Evolutionary conservation across 805 yeast genomes (phyloP).

Genomic region (Ogataea corticis): DNA sequence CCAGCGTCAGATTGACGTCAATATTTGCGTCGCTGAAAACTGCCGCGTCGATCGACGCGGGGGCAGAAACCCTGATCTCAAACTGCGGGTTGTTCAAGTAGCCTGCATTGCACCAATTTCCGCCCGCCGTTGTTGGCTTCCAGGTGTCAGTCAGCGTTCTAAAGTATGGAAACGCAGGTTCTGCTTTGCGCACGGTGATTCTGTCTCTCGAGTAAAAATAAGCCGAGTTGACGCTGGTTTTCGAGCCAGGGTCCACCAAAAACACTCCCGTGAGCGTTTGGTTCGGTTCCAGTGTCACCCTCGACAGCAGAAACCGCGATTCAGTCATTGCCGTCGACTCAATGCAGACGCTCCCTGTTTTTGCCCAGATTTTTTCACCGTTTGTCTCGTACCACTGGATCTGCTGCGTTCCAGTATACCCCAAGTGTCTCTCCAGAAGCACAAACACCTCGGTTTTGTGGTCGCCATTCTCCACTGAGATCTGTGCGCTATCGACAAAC

Average conservation of each 20-base stretch:
- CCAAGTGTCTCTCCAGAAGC: slow-evolving; percentile 51
- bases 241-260: slow-evolving; percentile 6
- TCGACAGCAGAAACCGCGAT: slow-evolving; percentile 34
- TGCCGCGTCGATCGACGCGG: slow-evolving; percentile 18
- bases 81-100: slow-evolving; percentile 60
- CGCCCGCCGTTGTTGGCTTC: slow-evolving; percentile 49
- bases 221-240: slow-evolving; percentile 9
- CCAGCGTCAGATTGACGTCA: slow-evolving; percentile 44
- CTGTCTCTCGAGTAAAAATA: slow-evolving; percentile 9
- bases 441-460: slow-evolving; percentile 42
- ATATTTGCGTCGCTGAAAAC: slow-evolving; percentile 27
- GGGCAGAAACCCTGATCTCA: slow-evolving; percentile 32
- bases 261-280: slow-evolving; percentile 25
- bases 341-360: slow-evolving; percentile 4
- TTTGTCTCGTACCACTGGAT: slow-evolving; percentile 32
- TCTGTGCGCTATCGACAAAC: slow-evolving; percentile 35
- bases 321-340: slow-evolving; percentile 27
- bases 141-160: slow-evolving; percentile 42
- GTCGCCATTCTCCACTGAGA: slow-evolving; percentile 37
- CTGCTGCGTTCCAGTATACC: slow-evolving; percentile 7
- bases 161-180: slow-evolving; percentile 19
- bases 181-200: slow-evolving; percentile 11
- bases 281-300: slow-evolving; percentile 19
- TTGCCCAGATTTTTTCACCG: slow-evolving; percentile 33
- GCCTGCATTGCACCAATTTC: slow-evolving; percentile 49